Evolutionary conservation across 495 filamentous ascomycete species (phyloP), one percentile per base, ranked within the genome.

Genomic region (Podospora bellae-mahoneyi): DNA sequence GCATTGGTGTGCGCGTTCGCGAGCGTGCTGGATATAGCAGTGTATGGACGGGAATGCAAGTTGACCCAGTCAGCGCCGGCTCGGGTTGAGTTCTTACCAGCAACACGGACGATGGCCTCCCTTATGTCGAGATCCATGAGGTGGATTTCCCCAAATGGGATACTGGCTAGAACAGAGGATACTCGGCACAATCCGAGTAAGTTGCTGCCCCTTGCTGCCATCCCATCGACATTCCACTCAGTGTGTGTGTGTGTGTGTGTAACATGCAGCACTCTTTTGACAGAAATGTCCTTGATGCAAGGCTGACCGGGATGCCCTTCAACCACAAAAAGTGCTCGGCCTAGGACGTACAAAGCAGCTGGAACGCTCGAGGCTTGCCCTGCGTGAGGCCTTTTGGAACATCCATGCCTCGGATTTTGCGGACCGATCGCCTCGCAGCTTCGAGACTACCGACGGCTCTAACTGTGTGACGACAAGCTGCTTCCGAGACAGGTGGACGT

Each of bases 151-250:
- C 39, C 7, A 48, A 48, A 48, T 10, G 9, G 39, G 39, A 48
- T 48, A 48, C 39, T 48, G 7, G 39, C 39, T 48, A 48, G 15
- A 48, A 20, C 10, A 48, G 34, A 48, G 34, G 32, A 19, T 20
- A 44, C 34, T 63, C 61, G 61, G 61, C 61, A 16, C 61, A 39
- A 20, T 63, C 61, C 61, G 61, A 63, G 13, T 10, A 48, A 44
- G n/a, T 10, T 39, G 32, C 60, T 32, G 9, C 60, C 61, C 20
- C 32, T 48, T 48, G 28, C 32, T 4, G 15, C 1, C 61, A 61
- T 9, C 23, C 26, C 19, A 27, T 59, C 56, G 26, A 18, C n/a
- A 48, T 48, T 48, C 13, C 39, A 48, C 39, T 6, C 5, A 13
- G 39, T 48, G 39, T 48, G 39, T 48, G 39, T 48, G 7, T 48